These are phyloP conservation scores for Trypanosomatidae sp. DNA, from an alignment of 208 protist species.

Conservation along the genomic window DNA sequence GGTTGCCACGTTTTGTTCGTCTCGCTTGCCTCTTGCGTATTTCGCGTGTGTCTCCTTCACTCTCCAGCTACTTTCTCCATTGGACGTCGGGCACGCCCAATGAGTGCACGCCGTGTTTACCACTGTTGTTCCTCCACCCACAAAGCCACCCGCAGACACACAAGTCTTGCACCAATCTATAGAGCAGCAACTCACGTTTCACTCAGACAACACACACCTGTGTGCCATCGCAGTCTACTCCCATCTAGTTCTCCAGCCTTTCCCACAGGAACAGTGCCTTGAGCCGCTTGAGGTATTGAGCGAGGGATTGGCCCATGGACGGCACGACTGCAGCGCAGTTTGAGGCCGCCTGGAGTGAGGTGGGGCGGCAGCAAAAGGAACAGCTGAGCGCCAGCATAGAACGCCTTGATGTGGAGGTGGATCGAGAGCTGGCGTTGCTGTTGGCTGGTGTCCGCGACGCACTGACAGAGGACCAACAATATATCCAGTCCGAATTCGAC, in stretches of 20 bases:
- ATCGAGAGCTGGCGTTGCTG: constrained; percentile 46
- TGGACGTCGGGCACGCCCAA: background rate
- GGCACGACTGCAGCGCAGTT: constrained; percentile 29
- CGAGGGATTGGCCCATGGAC: constrained; percentile 8
- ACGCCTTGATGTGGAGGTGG: constrained; percentile 41
- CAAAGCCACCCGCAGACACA: background rate
- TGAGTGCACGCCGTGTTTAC: background rate
- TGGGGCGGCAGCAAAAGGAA: constrained; percentile 41
- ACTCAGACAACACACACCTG: background rate
- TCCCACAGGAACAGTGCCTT: background rate
- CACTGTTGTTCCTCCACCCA: no score
- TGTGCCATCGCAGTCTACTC: background rate
- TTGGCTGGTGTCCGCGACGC: constrained; percentile 33
- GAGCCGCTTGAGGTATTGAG: background rate
- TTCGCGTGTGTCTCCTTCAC: background rate
- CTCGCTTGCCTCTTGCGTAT: background rate
- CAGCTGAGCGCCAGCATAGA: constrained; percentile 26
- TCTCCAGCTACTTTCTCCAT: background rate
- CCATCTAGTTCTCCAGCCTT: background rate
- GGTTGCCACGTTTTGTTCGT: background rate
- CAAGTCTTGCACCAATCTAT: background rate
- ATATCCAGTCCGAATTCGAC: constrained; percentile 63
- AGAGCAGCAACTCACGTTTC: background rate
- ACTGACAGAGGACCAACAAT: constrained; percentile 52
- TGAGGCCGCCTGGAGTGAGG: constrained; percentile 51